phyloP scores from a whole-genome alignment of 345 rosid genomes.

The Acer campestre region DNA sequence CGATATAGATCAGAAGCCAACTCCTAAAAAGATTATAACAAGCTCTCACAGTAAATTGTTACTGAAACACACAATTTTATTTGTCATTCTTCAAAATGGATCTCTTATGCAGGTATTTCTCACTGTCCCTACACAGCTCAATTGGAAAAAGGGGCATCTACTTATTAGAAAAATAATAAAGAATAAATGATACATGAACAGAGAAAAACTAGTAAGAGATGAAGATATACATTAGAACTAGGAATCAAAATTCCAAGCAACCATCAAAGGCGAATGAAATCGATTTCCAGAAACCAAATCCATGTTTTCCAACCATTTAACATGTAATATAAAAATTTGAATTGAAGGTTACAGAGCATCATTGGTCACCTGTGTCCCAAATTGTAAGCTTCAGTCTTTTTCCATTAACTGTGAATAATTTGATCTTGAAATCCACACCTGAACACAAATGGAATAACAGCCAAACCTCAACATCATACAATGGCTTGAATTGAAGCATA shows the following conservation, averaged over 20 bases:
- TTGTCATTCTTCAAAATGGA: neutral
- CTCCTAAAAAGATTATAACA: neutral
- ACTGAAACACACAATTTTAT: neutral
- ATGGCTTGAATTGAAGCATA: neutral
- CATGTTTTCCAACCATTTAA: neutral
- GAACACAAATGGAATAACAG: slow-evolving; percentile 19
- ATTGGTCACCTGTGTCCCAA: slow-evolving; percentile 87
- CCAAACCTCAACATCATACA: neutral
- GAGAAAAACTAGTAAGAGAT: neutral
- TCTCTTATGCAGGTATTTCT: neutral
- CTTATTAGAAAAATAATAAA: no score
- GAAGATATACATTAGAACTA: neutral
- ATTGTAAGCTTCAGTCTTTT: slow-evolving; percentile 87
- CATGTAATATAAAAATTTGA: neutral
- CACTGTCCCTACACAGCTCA: neutral
- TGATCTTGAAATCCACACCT: slow-evolving; percentile 98
- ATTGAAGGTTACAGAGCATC: neutral
- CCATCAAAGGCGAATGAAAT: neutral
- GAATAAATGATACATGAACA: neutral
- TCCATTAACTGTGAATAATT: slow-evolving; percentile 63
- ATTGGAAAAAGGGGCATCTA: no score
- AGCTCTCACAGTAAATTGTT: neutral
- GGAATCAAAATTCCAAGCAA: neutral
- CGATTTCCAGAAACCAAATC: neutral
- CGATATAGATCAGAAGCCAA: neutral